These are phyloP conservation scores for Crepidotus variabilis DNA, from an alignment of 768 basidiomycete genomes.

Conservation along the genomic window DNA sequence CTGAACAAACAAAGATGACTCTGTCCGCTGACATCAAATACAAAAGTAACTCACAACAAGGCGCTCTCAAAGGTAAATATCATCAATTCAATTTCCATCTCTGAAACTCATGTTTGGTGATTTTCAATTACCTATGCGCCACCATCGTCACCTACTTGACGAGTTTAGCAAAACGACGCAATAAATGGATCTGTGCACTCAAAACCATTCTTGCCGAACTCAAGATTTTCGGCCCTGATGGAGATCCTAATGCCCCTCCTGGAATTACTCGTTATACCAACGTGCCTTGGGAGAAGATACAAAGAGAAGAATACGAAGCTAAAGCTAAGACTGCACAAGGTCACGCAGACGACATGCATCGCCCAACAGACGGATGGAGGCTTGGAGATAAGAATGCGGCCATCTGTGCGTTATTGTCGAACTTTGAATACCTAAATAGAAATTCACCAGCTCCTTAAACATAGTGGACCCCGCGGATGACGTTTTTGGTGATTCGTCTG, in stretches of 20 bases:
- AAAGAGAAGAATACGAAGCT: constrained; percentile 35
- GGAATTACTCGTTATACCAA: constrained; percentile 58
- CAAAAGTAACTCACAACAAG: constrained; percentile 84
- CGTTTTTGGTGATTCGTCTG: constrained; percentile 38
- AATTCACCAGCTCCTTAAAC: constrained; percentile 6
- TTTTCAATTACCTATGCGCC: background rate
- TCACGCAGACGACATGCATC: constrained; percentile 17
- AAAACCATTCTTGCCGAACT: constrained; percentile 68
- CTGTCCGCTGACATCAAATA: constrained; percentile 83
- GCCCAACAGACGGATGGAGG: constrained; percentile 39
- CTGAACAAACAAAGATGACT: constrained; percentile 74
- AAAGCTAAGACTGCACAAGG: constrained; percentile 18
- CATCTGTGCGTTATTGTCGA: constrained; percentile 35
- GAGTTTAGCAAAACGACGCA: constrained; percentile 68
- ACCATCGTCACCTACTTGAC: constrained; percentile 10
- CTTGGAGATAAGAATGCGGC: constrained; percentile 50
- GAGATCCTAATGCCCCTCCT: constrained; percentile 53
- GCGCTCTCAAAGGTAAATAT: constrained; percentile 57
- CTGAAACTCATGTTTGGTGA: background rate
- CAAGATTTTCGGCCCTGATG: constrained; percentile 64
- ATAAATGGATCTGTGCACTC: constrained; percentile 90
- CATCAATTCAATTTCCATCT: constrained; percentile 1
- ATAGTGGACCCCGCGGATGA: constrained; percentile 38
- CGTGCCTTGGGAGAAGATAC: constrained; percentile 68
- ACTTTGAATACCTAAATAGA: background rate